Base-by-base conservation (phyloP, 208 protist species). In the Leishmania arabica region DNA sequence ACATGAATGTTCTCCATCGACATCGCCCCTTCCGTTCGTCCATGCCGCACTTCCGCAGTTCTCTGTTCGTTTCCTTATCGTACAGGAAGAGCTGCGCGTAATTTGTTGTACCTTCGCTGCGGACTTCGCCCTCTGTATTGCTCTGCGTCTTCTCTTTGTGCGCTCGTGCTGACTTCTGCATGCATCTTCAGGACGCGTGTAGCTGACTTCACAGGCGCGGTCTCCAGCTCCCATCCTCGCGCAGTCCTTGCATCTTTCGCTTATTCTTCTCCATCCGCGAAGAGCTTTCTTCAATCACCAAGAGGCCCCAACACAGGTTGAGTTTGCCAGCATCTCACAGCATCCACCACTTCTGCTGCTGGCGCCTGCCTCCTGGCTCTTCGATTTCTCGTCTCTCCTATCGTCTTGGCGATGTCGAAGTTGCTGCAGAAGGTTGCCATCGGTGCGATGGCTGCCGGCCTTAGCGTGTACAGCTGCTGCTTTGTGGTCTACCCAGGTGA, bases 401-500 rank as follows among this genome's bases (percentile, higher is more conserved):
- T n/a, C 45, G 17, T 78, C 42, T 37, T n/a, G 58, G 75, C 64
- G 78, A 94, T 93, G 86, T 88, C 86, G 17, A 93, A 92, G 69
- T 24, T 95, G 51, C 76, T 97, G 45, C 91, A 94, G 73, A 86
- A 85, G 40, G n/a, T 95, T 11, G 86, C 88, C 27, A 84, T 96
- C 51, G 92, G 90, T 47, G 85, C 93, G 40, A 53, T 88, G 42
- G 91, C 91, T 58, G 91, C 91, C 24, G 91, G 91, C n/a, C 74
- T 89, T 60, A 92, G 91, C 37, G 78, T 94, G 66, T 98, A 98
- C 90, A 97, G 91, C 84, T 98, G 92, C 86, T 97, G 91, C 84
- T 98, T 97, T 81, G 87, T 98, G 49, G 94, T 98, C 8, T 93
- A 96, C 88, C 95, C 95, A 5, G 96, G 96, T 21, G 92, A 98